Percentiles rank a stretch among this genome's conserved stretches.
These are phyloP conservation scores for Teratosphaeria nubilosa DNA, from an alignment of 2,329 filamentous ascomycete genomes.

Conservation along the genomic window DNA sequence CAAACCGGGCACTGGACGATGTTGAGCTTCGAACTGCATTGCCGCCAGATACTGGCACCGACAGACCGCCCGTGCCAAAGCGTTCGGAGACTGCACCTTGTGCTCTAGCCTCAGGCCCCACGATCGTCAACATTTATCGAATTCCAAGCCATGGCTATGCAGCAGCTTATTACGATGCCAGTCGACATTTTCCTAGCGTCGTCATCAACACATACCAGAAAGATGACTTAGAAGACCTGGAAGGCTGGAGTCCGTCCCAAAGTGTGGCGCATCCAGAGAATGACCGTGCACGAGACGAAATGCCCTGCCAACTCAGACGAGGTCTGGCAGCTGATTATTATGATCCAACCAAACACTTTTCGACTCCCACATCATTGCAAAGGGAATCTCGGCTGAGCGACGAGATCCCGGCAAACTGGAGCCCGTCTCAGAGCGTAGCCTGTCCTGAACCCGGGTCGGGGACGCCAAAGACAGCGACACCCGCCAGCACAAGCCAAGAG, in stretches of 20 bases:
- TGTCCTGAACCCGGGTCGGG: background rate
- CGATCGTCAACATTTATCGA: constrained; percentile 21
- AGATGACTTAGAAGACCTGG: background rate
- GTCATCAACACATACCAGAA: constrained; percentile 1
- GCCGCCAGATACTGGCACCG: constrained; percentile 1
- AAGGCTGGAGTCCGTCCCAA: constrained; percentile 17
- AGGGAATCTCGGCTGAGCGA: background rate
- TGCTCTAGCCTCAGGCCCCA: constrained; percentile 8
- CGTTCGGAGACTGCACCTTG: constrained; percentile 22
- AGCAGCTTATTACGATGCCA: constrained; percentile 22
- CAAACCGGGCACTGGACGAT: constrained; percentile 9
- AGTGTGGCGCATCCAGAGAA: constrained; percentile 10
- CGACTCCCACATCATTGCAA: constrained; percentile 6
- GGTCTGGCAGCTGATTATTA: constrained; percentile 25
- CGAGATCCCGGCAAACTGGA: constrained; percentile 9
- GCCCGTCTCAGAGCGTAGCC: constrained; percentile 17
- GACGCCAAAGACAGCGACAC: background rate
- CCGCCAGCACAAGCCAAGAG: background rate
- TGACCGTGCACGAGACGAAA: background rate
- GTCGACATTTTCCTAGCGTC: constrained; percentile 12
- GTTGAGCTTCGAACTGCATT: constrained; percentile 16
- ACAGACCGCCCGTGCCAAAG: constrained; percentile 3
- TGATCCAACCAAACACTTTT: constrained; percentile 13
- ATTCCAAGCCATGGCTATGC: constrained; percentile 24
- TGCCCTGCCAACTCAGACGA: constrained; percentile 9